phyloP scores from a whole-genome alignment of 2,329 filamentous ascomycete species.

The Curvularia sp. region DNA sequence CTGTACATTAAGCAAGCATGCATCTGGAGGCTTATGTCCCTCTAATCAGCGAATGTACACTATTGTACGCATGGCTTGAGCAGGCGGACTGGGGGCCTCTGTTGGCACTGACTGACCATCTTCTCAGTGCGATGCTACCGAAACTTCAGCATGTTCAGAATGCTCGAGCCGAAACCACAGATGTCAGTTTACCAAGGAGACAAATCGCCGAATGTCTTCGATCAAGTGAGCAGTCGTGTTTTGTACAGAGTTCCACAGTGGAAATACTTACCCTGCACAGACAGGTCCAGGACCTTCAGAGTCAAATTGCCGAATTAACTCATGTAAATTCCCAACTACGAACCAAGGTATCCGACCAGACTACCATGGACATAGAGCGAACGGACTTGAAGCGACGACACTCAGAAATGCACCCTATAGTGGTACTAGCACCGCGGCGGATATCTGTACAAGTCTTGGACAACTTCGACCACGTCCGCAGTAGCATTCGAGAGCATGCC shows the following conservation, averaged over 20 bases:
- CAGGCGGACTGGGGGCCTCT: neutral
- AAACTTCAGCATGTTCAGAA: constrained; percentile 94
- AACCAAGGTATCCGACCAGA: constrained; percentile 65
- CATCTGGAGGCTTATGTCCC: neutral
- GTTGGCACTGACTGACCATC: constrained; percentile 22
- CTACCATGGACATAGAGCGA: constrained; percentile 54
- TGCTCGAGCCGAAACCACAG: constrained; percentile 96
- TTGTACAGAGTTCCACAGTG: too few relatives aligned
- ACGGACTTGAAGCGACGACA: constrained; percentile 55
- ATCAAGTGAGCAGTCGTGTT: constrained; percentile 72
- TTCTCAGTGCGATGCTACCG: constrained; percentile 85
- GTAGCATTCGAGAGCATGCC: constrained; percentile 75
- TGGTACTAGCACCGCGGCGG: constrained; percentile 48
- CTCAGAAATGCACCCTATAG: constrained; percentile 32
- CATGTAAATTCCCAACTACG: constrained; percentile 79
- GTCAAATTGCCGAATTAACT: constrained; percentile 80
- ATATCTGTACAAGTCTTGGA: constrained; percentile 67
- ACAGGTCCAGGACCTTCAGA: constrained; percentile 95
- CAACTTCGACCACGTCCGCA: constrained; percentile 74
- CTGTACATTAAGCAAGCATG: neutral
- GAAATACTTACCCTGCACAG: constrained; percentile 46
- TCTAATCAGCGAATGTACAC: constrained; percentile 6
- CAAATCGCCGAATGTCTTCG: constrained; percentile 96
- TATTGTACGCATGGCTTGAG: constrained; percentile 4
- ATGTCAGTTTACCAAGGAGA: constrained; percentile 99